Evolutionary conservation across 148 eudicot species (phyloP).

Genomic region (Camellia japonica): DNA sequence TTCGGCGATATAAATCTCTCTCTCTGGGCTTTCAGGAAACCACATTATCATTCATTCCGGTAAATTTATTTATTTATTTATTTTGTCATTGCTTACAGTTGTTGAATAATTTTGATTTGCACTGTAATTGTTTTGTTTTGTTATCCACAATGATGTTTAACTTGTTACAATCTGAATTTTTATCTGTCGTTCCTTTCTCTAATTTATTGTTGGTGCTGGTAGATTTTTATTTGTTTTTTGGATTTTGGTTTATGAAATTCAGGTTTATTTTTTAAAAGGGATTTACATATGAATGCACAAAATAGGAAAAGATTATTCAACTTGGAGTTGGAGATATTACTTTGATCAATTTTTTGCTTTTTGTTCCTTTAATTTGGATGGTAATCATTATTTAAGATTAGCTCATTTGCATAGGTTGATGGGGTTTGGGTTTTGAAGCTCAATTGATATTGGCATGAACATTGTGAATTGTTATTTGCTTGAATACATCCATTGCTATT

Average conservation of each 20-base stretch:
- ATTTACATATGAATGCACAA: neutral
- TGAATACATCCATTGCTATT: neutral
- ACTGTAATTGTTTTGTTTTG: neutral
- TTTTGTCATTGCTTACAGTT: neutral
- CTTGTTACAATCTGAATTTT: no score
- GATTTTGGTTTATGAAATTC: neutral
- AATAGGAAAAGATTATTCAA: neutral
- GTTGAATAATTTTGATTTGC: neutral
- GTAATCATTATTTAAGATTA: no score
- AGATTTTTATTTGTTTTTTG: neutral
- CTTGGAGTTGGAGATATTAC: neutral
- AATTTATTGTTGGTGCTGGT: neutral
- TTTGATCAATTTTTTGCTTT: neutral
- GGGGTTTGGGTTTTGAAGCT: neutral
- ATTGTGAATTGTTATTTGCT: neutral
- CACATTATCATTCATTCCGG: neutral
- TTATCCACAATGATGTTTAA: neutral
- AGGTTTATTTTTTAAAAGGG: neutral
- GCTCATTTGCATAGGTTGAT: neutral
- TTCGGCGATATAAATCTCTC: conserved; percentile 13
- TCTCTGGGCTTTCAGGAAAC: neutral
- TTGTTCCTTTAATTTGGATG: neutral
- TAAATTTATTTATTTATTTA: neutral
- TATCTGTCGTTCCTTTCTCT: neutral
- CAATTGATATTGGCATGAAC: neutral